These are phyloP conservation scores for Euphrasia arctica DNA, from an alignment of 305 asterid genomes.

Conservation along the genomic window DNA sequence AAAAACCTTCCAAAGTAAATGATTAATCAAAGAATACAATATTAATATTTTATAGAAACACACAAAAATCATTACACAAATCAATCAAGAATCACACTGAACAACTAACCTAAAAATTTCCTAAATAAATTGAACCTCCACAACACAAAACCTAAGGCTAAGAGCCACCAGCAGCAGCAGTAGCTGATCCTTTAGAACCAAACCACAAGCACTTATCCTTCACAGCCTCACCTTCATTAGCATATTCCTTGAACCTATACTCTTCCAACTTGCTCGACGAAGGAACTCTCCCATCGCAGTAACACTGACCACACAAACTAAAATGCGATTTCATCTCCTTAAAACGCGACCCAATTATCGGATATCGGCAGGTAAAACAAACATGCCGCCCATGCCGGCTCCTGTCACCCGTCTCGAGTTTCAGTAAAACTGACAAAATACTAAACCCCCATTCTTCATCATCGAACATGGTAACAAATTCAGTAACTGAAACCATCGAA, in stretches of 20 bases:
- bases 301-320: slow-evolving; percentile 83
- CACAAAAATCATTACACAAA: slow-evolving; percentile 16
- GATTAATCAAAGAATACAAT: slow-evolving; percentile 29
- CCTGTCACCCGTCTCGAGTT: slow-evolving; percentile 85
- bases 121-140: slow-evolving; percentile 10
- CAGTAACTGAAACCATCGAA: slow-evolving; percentile 54
- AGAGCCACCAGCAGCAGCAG: slow-evolving; percentile 28
- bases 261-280: slow-evolving; percentile 68
- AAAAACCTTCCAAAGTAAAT: slow-evolving; percentile 24
- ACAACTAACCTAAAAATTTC: slow-evolving; percentile 26
- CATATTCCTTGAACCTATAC: slow-evolving; percentile 82
- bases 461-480: slow-evolving; percentile 74
- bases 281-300: slow-evolving; percentile 91
- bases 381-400: slow-evolving; percentile 84
- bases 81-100: slow-evolving; percentile 42
- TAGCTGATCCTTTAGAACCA: slow-evolving; percentile 63
- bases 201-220: slow-evolving; percentile 93
- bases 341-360: slow-evolving; percentile 89
- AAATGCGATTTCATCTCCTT: slow-evolving; percentile 73
- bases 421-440: slow-evolving; percentile 58
- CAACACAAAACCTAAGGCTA: slow-evolving; percentile 23
- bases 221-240: slow-evolving; percentile 76
- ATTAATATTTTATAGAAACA: slow-evolving; percentile 29
- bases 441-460: slow-evolving; percentile 95
- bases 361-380: slow-evolving; percentile 83